Conservation (phyloP, 345 rosid genomes). For the Laguncularia racemosa region DNA sequence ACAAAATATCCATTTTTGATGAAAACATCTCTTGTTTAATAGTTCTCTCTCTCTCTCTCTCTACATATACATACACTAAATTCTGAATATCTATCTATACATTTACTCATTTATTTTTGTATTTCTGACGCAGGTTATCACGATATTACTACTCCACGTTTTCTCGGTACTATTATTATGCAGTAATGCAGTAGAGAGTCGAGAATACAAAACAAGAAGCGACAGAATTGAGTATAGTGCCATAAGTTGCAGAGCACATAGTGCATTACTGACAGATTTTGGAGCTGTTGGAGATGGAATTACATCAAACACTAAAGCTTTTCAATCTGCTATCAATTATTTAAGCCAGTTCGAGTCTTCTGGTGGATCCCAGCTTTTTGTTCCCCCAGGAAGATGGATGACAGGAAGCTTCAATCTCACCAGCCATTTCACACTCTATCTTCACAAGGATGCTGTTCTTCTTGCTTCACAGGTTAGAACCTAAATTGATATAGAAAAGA, state of each 20-base stretch:
- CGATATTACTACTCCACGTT: constrained; percentile 6
- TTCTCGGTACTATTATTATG: constrained; percentile 16
- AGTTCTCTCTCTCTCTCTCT: no score
- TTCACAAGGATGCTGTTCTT: constrained; percentile 67
- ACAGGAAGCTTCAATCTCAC: constrained; percentile 87
- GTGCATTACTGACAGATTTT: constrained; percentile 62
- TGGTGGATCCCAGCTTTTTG: constrained; percentile 74
- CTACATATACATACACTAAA: no score
- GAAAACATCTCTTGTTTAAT: no score
- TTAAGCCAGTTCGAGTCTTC: constrained; percentile 40
- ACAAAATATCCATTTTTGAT: no score
- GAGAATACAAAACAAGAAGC: constrained; percentile 7
- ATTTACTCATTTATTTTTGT: no score
- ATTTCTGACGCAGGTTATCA: no score
- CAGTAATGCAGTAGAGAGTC: constrained; percentile 27
- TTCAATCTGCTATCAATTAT: constrained; percentile 49
- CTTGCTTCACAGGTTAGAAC: constrained; percentile 67
- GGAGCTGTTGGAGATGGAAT: constrained; percentile 85
- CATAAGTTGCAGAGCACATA: constrained; percentile 59
- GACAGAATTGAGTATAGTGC: constrained; percentile 38
- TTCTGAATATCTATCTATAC: no score
- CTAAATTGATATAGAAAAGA: no score
- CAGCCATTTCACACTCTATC: constrained; percentile 78
- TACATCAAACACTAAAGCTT: constrained; percentile 68
- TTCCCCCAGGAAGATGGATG: constrained; percentile 87